Percentiles rank a stretch among this genome's conserved stretches.
These are phyloP conservation scores for Aspergillus calidoustus DNA, from an alignment of 2,329 filamentous ascomycete genomes.

Conservation along the genomic window DNA sequence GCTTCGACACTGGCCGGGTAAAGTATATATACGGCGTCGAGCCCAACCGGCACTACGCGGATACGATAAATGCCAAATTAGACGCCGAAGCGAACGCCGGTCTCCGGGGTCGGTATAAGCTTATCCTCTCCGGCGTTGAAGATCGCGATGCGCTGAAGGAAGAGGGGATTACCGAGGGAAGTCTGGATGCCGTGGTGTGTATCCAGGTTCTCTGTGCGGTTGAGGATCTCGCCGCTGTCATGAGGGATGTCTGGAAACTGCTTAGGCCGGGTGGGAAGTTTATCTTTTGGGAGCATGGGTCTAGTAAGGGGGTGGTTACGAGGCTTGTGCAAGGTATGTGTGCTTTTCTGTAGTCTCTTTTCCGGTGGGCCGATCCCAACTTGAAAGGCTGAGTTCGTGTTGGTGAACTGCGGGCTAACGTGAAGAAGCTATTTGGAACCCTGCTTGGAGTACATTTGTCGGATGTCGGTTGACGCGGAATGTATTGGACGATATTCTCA, in stretches of 20 bases:
- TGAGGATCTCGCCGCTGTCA: constrained; percentile 24
- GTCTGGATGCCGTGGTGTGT: constrained; percentile 48
- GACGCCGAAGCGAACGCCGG: constrained; percentile 24
- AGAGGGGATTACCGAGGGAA: constrained; percentile 39
- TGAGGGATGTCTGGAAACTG: constrained; percentile 43
- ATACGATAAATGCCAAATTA: constrained; percentile 36
- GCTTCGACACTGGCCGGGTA: constrained; percentile 40
- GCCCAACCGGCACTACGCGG: constrained; percentile 43
- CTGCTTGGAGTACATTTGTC: constrained; percentile 26
- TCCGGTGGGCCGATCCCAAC: too few relatives aligned
- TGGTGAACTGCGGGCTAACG: constrained; percentile 10
- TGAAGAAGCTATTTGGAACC: constrained; percentile 25
- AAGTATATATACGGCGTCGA: constrained; percentile 48
- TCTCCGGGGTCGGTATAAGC: constrained; percentile 44
- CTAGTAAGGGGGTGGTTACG: constrained; percentile 32
- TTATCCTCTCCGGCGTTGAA: constrained; percentile 46
- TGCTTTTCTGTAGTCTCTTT: background rate
- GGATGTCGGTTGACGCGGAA: constrained; percentile 25
- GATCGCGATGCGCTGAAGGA: constrained; percentile 43
- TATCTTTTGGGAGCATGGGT: constrained; percentile 53
- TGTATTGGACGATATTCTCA: constrained; percentile 26
- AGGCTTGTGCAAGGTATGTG: constrained; percentile 40
- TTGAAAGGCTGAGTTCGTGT: background rate
- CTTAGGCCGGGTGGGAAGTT: constrained; percentile 53
- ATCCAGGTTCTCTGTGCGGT: constrained; percentile 54